Evolutionary conservation across 768 basidiomycete genomes (phyloP), one percentile per base, ranked within the genome.

Genomic region (Pulveroboletus ravenelii): DNA sequence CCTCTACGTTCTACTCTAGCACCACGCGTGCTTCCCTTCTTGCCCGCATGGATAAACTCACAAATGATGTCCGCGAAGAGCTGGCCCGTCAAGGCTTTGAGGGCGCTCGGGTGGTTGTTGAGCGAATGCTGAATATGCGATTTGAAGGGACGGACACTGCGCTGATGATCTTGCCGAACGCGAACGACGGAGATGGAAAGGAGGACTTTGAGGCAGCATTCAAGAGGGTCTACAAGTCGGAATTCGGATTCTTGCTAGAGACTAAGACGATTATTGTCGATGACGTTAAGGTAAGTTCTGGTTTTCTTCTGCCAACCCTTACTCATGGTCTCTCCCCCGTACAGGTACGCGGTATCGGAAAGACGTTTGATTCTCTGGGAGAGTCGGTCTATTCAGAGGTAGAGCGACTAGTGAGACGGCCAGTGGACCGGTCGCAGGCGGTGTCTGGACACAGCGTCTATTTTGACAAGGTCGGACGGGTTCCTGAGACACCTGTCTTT

Each of bases 141-240:
- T 94, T 93, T 57, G 88, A 93, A 43, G 93, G 93, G 3, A 93
- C 90, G 0, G 93, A 95, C 69, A 98, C 95, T 0, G 80, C 93
- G 14, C 67, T 97, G 57, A 95, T 97, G 91, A 80, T 93, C 10
- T 71, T 91, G 12, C 81, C 86, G 0, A 56, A 75, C 18, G 55
- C 64, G 8, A 58, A 62, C 20, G 76, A 76, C 31, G 78, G 75
- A 0, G 77, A 84, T 56, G 82, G 77, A 20, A 58, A 73, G 13
- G 82, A 85, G 54, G 86, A 93, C 66, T 93, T 87, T 63, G 84
- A 84, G 57, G 76, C 74, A 3, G 89, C 85, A 10, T 98, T 96
- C 74, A 82, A 80, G 63, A 72, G 81, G 45, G 77, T 79, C 38
- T 93, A 96, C 72, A 89, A 82, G 70, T 68, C 82, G 20, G 90